Evolutionary conservation across 768 basidiomycete species (phyloP).

Genomic region (Tricholoma matsutake): DNA sequence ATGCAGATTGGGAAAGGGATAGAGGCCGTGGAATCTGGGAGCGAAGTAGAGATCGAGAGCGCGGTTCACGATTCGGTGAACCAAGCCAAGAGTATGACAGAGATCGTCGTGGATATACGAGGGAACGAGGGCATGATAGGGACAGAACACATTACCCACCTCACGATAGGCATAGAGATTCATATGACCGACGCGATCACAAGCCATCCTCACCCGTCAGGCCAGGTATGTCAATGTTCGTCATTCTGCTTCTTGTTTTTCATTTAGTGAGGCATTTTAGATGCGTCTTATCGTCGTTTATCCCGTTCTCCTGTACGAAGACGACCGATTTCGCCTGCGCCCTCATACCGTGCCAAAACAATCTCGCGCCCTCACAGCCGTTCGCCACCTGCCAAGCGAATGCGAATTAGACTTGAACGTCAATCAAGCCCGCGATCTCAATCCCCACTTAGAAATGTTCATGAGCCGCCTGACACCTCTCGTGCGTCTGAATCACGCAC

Average conservation of each 20-base stretch:
- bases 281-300: conserved; percentile 14
- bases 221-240: conserved; percentile 11
- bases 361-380: conserved; percentile 24
- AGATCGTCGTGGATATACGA: conserved; percentile 19
- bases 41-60: conserved; percentile 12
- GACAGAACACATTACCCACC: conserved; percentile 12
- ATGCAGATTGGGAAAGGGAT: conserved; percentile 18
- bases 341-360: conserved; percentile 18
- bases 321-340: conserved; percentile 19
- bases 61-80: conserved; percentile 8
- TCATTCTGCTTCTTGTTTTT: conserved; percentile 5
- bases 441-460: conserved; percentile 5
- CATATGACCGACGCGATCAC: conserved; percentile 16
- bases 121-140: conserved; percentile 17
- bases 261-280: not conserved
- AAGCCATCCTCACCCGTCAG: conserved; percentile 13
- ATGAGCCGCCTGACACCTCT: conserved; percentile 17
- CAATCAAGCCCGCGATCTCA: conserved; percentile 7
- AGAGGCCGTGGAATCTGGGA: conserved; percentile 17
- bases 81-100: conserved; percentile 16
- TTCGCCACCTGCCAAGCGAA: conserved; percentile 11
- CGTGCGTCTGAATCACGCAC: conserved; percentile 27
- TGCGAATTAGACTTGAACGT: conserved; percentile 1
- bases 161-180: conserved; percentile 21
- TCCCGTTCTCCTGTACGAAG: conserved; percentile 26